Conservation (phyloP, 2,329 filamentous ascomycete genomes). For the Colletotrichum somersetense region DNA sequence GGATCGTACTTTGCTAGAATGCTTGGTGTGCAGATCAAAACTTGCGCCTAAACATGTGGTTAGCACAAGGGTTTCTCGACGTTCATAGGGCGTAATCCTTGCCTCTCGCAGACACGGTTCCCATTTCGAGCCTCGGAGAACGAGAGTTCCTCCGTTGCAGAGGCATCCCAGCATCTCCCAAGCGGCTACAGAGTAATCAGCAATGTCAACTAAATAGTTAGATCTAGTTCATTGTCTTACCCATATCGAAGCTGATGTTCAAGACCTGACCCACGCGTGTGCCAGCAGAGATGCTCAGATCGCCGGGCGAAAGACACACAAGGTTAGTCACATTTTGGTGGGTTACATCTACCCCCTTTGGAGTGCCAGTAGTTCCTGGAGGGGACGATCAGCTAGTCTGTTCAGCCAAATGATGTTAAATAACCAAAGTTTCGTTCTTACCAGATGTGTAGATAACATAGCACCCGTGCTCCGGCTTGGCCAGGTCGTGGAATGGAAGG, state of each 20-base stretch:
- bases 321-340: constrained; percentile 51
- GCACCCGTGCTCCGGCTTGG: constrained; percentile 55
- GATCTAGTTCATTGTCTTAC: constrained; percentile 52
- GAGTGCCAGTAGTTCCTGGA: constrained; percentile 63
- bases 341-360: constrained; percentile 70
- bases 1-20: constrained; percentile 41
- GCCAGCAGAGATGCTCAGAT: constrained; percentile 62
- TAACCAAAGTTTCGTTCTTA: background rate
- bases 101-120: constrained; percentile 35
- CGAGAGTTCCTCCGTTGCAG: constrained; percentile 42
- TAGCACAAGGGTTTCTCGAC: background rate
- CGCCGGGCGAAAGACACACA: constrained; percentile 41
- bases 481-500: constrained; percentile 44
- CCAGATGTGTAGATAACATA: constrained; percentile 69
- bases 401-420: background rate
- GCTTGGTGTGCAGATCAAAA: constrained; percentile 42
- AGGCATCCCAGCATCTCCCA: constrained; percentile 67
- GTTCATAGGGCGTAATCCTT: background rate
- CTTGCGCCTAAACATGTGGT: constrained; percentile 13
- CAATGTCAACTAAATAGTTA: background rate
- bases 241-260: constrained; percentile 73
- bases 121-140: constrained; percentile 41
- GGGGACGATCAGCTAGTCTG: background rate
- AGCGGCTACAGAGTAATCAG: constrained; percentile 56
- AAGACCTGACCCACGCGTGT: constrained; percentile 67